Evolutionary conservation across 768 basidiomycete genomes (phyloP).

Genomic region (Rhizopogon sp.): DNA sequence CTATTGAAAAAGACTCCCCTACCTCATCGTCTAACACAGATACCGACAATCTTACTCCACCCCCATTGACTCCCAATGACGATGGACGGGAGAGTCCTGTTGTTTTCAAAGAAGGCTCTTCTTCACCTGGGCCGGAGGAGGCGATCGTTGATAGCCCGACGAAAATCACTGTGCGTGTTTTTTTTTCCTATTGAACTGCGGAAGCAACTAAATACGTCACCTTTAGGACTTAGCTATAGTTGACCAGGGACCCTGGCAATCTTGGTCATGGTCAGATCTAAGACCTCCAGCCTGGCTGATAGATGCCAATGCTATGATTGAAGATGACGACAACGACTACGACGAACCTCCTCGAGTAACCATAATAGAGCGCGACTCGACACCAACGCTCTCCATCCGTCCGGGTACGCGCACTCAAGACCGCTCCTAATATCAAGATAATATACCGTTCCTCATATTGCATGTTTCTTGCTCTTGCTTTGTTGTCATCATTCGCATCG

Average conservation of each 20-base stretch:
- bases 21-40: conserved; percentile 25
- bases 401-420: conserved; percentile 10
- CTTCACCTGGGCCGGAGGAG: conserved; percentile 17
- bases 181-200: neutral
- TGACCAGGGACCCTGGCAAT: conserved; percentile 26
- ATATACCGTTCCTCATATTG: conserved; percentile 6
- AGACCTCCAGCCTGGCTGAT: conserved; percentile 22
- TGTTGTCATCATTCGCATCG: conserved; percentile 16
- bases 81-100: conserved; percentile 17
- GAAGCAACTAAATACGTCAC: conserved; percentile 3
- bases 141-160: conserved; percentile 7
- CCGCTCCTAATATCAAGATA: conserved; percentile 11
- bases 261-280: conserved; percentile 30
- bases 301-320: conserved; percentile 1
- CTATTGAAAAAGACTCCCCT: conserved; percentile 16
- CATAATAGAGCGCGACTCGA: conserved; percentile 10
- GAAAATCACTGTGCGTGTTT: conserved; percentile 19
- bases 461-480: conserved; percentile 11
- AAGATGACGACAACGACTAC: conserved; percentile 20
- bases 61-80: conserved; percentile 33
- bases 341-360: conserved; percentile 12
- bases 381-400: conserved; percentile 10
- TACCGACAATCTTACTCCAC: conserved; percentile 27
- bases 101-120: conserved; percentile 19
- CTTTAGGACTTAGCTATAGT: conserved; percentile 13